Conservation (phyloP, 73 alveolate species). For the Paramecium sexaurelia region DNA sequence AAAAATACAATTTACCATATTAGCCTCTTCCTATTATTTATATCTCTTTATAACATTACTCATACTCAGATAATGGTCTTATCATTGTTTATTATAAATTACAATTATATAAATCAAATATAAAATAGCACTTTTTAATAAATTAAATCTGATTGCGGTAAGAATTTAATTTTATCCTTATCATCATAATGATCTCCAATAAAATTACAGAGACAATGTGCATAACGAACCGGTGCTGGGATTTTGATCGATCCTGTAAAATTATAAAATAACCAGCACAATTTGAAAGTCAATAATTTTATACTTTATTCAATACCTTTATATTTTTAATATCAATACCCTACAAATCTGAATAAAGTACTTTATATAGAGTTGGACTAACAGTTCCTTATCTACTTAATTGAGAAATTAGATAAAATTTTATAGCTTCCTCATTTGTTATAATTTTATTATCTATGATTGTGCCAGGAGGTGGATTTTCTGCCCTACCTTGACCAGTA, state of each 20-base stretch:
- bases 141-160: not conserved
- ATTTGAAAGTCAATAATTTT: constrained; percentile 77
- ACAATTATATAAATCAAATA: constrained; percentile 5
- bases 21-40: not conserved
- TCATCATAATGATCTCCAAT: constrained; percentile 75
- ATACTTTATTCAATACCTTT: constrained; percentile 72
- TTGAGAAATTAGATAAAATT: constrained; percentile 90
- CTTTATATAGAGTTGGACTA: constrained; percentile 54
- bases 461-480: constrained; percentile 94
- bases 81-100: not conserved
- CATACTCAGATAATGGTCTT: not conserved
- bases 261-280: constrained; percentile 91
- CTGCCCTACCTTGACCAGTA: not conserved
- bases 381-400: constrained; percentile 66
- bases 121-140: not conserved
- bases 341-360: constrained; percentile 69
- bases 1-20: not conserved
- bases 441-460: constrained; percentile 86
- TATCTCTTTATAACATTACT: not conserved
- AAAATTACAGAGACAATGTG: constrained; percentile 88
- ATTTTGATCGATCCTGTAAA: constrained; percentile 88
- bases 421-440: constrained; percentile 76
- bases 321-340: not conserved
- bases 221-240: constrained; percentile 91
- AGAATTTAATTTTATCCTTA: not conserved